Base-by-base conservation (phyloP, 345 rosid species). In the Salix suchowensis region DNA sequence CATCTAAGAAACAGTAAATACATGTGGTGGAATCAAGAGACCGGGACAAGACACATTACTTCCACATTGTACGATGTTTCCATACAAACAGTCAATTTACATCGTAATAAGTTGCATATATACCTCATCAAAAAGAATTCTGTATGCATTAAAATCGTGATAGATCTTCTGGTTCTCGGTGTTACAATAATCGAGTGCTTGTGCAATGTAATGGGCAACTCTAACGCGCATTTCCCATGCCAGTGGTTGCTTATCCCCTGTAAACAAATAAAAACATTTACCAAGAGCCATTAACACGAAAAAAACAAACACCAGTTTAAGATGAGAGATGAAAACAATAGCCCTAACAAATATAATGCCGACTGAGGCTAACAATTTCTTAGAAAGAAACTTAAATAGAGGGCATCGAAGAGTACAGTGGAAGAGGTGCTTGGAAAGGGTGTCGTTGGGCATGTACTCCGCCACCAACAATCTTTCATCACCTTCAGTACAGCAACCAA, bases 401-500 rank as follows among this genome's bases (percentile, higher is more conserved):
- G 69, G 39, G 21, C 39, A 32, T 30, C 16, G 69, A 19, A 19
- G 21, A 66, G 36, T 60, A 72, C 54, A 72, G 40, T 72, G 75
- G 64, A 72, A 72, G 21, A 72, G 50, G n/a, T 72, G 75, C 30
- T 72, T 72, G 4, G 75, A 21, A 3, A 72, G 48, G 11, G 75
- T 72, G 8, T 72, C 75, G 34, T 72, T 72, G 50, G 75, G 75
- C 75, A 72, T 72, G 62, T 52, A 72, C 66, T 72, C 67, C 11
- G 66, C 75, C 1, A 72, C 75, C 36, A 72, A 13, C 66, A 72
- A 26, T 37, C 75, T 72, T 55, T 72, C 75, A 30, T 72, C 66
- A 14, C 75, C 75, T 36, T 72, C 75, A 55, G 8, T 52, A n/a
- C 75, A 72, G 55, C 66, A 72, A 19, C 75, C 75, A 7, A 58